phyloP scores from a whole-genome alignment of 2,329 filamentous ascomycete species.

The Fusarium mundagurra region DNA sequence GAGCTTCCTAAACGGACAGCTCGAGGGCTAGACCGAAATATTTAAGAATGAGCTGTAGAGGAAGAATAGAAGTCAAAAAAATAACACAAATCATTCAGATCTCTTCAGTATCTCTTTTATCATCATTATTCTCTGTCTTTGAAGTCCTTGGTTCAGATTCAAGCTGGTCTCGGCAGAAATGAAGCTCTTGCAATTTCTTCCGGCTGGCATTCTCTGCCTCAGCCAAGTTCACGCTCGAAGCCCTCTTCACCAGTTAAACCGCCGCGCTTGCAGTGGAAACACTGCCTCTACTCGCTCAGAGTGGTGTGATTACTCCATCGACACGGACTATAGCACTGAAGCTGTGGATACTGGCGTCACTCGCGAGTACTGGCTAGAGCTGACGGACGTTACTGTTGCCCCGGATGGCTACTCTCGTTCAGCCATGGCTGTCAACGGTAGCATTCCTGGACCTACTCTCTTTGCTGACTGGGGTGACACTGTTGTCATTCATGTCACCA shows the following conservation, averaged over 20 bases:
- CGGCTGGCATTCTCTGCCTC: not conserved
- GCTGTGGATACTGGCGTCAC: conserved; percentile 60
- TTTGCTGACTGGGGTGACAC: conserved; percentile 62
- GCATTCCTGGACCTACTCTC: conserved; percentile 68
- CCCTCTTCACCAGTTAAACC: not conserved
- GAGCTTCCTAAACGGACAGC: not conserved
- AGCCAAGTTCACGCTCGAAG: not conserved
- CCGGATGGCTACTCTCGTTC: conserved; percentile 58
- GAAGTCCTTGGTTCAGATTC: not conserved
- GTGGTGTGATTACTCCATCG: conserved; percentile 61
- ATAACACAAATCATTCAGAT: not conserved
- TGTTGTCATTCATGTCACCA: conserved; percentile 64
- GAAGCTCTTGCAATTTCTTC: not conserved
- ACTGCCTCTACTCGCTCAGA: conserved; percentile 1
- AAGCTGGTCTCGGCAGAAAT: not conserved
- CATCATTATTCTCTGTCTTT: not conserved
- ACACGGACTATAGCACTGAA: conserved; percentile 56
- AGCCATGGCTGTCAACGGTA: conserved; percentile 62
- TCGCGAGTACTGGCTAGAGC: conserved; percentile 59
- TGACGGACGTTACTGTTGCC: conserved; percentile 51
- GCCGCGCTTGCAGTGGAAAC: not conserved
- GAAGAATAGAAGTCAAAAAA: not conserved
- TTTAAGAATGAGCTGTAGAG: not conserved
- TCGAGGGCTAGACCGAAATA: not conserved
- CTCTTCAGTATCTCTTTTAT: rapidly evolving